These are phyloP conservation scores for Didymella sp. DNA, from an alignment of 2,329 filamentous ascomycete species.

Conservation along the genomic window DNA sequence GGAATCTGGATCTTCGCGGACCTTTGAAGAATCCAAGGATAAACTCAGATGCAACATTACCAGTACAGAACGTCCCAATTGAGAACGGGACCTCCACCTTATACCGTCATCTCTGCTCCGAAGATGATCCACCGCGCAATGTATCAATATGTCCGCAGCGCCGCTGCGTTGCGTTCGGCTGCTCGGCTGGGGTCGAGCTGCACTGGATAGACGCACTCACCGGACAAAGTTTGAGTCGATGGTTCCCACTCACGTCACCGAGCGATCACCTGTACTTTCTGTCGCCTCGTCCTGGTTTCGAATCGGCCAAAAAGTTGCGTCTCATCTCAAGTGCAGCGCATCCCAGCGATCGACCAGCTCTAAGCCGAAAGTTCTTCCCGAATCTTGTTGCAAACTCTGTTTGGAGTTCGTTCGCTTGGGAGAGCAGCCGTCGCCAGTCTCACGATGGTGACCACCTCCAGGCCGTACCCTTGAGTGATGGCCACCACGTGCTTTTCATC, in stretches of 20 bases:
- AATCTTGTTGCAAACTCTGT: conserved; percentile 27
- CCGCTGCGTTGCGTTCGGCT: conserved; percentile 70
- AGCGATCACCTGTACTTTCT: conserved; percentile 68
- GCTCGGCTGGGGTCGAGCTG: conserved; percentile 67
- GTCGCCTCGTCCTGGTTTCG: conserved; percentile 59
- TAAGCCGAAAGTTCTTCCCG: conserved; percentile 33
- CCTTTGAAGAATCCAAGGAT: background rate
- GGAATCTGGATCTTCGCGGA: conserved; percentile 38
- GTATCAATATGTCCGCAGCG: conserved; percentile 71
- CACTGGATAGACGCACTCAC: conserved; percentile 64
- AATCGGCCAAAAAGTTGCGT: conserved; percentile 64
- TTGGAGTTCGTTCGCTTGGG: conserved; percentile 35
- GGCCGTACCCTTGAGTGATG: conserved; percentile 70
- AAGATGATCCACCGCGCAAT: conserved; percentile 69
- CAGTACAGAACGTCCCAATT: conserved; percentile 30
- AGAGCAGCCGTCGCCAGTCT: conserved; percentile 18
- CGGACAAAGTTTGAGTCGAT: conserved; percentile 60
- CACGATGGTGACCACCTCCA: conserved; percentile 64
- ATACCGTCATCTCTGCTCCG: conserved; percentile 63
- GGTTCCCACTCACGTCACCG: conserved; percentile 63
- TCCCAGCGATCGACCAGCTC: conserved; percentile 43
- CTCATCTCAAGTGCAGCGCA: conserved; percentile 68
- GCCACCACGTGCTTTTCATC: conserved; percentile 69
- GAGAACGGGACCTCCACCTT: conserved; percentile 48
- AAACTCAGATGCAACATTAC: background rate